These are phyloP conservation scores for Emericellopsis atlantica DNA, from an alignment of 2,329 filamentous ascomycete genomes.

Conservation along the genomic window DNA sequence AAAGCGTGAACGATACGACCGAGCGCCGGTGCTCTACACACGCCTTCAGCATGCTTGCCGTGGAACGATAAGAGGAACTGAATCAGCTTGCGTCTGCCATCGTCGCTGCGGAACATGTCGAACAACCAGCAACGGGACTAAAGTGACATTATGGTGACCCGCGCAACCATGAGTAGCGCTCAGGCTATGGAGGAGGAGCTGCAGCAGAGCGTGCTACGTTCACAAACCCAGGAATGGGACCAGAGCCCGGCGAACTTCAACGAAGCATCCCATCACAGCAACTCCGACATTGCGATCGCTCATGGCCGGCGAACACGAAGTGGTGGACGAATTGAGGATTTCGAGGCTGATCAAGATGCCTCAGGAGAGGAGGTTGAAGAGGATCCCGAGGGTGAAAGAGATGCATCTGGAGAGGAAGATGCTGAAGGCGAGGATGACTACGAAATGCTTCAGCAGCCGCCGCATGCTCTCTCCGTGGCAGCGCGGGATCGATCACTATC, in stretches of 20 bases:
- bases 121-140: too few relatives aligned
- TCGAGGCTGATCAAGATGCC: constrained; percentile 25
- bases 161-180: constrained; percentile 31
- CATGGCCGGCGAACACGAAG: constrained; percentile 1
- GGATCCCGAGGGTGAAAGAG: constrained; percentile 28
- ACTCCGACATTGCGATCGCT: constrained; percentile 9
- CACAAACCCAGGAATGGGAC: constrained; percentile 29
- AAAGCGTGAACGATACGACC: too few relatives aligned
- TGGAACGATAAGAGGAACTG: too few relatives aligned
- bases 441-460: not conserved
- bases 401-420: constrained; percentile 21
- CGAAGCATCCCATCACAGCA: constrained; percentile 18
- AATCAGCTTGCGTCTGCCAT: too few relatives aligned
- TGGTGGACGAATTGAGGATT: constrained; percentile 11
- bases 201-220: constrained; percentile 40
- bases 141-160: constrained; percentile 1
- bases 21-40: too few relatives aligned
- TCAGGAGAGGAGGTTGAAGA: constrained; percentile 28
- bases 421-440: constrained; percentile 13
- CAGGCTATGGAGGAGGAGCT: constrained; percentile 45
- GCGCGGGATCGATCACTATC: not conserved
- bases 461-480: too few relatives aligned
- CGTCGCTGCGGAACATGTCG: too few relatives aligned
- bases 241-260: constrained; percentile 5
- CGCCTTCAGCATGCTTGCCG: too few relatives aligned